These are phyloP conservation scores for Trichomonas vaginalis DNA, from an alignment of 208 protist genomes.

Conservation along the genomic window DNA sequence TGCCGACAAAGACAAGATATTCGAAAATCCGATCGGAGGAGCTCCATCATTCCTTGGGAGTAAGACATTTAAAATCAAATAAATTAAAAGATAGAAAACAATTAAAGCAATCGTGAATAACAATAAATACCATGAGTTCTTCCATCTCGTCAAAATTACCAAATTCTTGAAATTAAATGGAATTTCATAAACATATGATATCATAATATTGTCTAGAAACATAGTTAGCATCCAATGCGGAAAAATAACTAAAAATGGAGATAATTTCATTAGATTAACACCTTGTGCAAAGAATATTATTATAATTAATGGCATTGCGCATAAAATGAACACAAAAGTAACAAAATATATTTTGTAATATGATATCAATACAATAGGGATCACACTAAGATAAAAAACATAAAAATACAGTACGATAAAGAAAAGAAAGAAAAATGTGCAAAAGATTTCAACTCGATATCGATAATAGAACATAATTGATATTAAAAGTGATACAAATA, in stretches of 20 bases:
- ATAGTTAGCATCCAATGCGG: too few species aligned
- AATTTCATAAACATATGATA: not conserved
- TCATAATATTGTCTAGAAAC: too few species aligned
- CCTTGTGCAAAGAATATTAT: too few species aligned
- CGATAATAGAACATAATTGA: not conserved
- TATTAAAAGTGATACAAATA: not conserved
- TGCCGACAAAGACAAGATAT: not conserved
- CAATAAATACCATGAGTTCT: not conserved
- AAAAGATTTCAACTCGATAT: not conserved
- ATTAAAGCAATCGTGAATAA: not conserved
- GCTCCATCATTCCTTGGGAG: not conserved
- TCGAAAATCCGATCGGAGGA: not conserved
- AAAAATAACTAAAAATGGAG: too few species aligned
- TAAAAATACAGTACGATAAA: not conserved
- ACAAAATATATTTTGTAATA: not conserved
- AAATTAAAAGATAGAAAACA: not conserved
- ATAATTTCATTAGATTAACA: too few species aligned
- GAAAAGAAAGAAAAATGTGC: not conserved
- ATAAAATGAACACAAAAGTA: too few species aligned
- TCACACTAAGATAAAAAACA: not conserved
- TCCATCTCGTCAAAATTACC: not conserved
- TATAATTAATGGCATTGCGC: too few species aligned
- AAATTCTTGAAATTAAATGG: not conserved
- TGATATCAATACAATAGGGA: not conserved
- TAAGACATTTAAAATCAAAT: not conserved